Conservation (phyloP, 2,329 filamentous ascomycete genomes). For the Amylocarpus encephaloides region DNA sequence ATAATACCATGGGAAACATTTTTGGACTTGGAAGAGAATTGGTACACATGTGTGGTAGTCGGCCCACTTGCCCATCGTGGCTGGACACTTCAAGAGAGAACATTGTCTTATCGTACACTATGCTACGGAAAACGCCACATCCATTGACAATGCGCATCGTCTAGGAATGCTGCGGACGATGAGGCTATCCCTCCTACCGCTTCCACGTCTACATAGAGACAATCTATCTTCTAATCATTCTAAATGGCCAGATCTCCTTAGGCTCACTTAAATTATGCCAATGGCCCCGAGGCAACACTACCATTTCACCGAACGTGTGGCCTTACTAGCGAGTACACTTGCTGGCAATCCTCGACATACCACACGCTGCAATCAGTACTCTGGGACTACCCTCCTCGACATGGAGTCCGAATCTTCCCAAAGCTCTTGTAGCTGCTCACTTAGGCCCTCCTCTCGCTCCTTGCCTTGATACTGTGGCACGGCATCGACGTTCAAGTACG, state of each 20-base stretch:
- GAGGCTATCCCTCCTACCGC: background rate
- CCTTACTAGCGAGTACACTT: too few relatives aligned
- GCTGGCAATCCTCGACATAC: too few relatives aligned
- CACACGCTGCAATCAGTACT: too few relatives aligned
- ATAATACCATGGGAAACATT: background rate
- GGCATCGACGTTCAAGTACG: too few relatives aligned
- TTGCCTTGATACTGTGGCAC: too few relatives aligned
- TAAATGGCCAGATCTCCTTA: conserved; percentile 5
- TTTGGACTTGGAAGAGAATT: conserved; percentile 9
- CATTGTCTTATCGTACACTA: conserved; percentile 1
- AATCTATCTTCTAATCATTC: background rate
- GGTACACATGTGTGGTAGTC: conserved; percentile 2
- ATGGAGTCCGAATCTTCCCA: too few relatives aligned
- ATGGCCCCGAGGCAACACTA: background rate
- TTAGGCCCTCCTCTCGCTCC: too few relatives aligned
- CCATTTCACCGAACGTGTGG: background rate
- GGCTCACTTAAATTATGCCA: background rate
- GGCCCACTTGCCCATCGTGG: conserved; percentile 1
- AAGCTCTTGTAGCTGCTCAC: too few relatives aligned
- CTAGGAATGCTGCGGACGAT: conserved; percentile 1
- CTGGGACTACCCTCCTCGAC: too few relatives aligned
- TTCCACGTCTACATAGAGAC: background rate
- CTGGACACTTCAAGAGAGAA: conserved; percentile 5
- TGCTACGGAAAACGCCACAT: conserved; percentile 3
- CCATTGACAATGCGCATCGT: conserved; percentile 4